Evolutionary conservation across 2,329 filamentous ascomycete species (phyloP).

Genomic region (Cladosporium halotolerans): DNA sequence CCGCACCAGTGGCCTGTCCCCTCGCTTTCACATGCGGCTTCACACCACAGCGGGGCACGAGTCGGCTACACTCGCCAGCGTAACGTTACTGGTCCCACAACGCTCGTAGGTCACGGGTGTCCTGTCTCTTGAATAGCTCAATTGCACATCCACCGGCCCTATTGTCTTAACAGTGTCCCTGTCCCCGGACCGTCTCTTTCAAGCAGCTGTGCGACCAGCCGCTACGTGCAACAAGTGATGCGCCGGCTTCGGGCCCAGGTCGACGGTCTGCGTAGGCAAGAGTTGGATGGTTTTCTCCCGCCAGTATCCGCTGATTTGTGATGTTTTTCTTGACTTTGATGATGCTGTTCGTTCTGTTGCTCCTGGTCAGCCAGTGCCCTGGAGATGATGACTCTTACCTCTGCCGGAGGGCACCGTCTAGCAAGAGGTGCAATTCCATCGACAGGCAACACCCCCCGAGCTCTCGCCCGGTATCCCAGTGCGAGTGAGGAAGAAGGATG

Average conservation of each 20-base stretch:
- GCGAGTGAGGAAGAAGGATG: too few relatives aligned
- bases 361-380: not conserved
- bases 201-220: not conserved
- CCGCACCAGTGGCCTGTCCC: not conserved
- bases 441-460: not conserved
- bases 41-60: not conserved
- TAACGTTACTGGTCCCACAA: not conserved
- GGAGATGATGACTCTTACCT: not conserved
- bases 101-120: not conserved
- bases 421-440: not conserved
- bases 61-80: not conserved
- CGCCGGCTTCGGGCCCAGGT: not conserved
- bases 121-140: too few relatives aligned
- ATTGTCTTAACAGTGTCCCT: not conserved
- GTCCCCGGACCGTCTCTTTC: not conserved
- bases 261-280: not conserved
- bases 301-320: not conserved
- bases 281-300: not conserved
- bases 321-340: not conserved
- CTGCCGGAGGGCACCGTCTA: not conserved
- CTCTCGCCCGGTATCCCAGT: not conserved
- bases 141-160: too few relatives aligned
- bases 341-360: constrained; percentile 1
- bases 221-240: not conserved
- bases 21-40: constrained; percentile 2